A percentile compares a stretch with the other conserved stretches of the same genome.
These are phyloP conservation scores for Candida qinlingensis DNA, from an alignment of 805 yeast species.

Conservation along the genomic window DNA sequence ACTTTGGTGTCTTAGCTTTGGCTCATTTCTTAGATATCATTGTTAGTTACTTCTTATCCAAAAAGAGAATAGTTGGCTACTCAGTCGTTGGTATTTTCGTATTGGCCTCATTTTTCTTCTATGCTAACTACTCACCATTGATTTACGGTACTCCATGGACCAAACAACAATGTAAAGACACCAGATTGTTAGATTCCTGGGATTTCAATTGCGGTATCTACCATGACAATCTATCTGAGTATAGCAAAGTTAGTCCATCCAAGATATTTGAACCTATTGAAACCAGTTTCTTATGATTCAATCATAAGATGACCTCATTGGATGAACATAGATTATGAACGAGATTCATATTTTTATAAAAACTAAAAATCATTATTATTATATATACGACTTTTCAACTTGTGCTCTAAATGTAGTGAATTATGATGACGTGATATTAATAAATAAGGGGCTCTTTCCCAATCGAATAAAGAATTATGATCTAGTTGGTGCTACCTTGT, in stretches of 20 bases:
- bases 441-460: neutral
- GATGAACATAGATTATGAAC: too few relatives aligned
- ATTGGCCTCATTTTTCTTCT: slow-evolving; percentile 47
- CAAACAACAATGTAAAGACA: slow-evolving; percentile 50
- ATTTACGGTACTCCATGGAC: slow-evolving; percentile 83
- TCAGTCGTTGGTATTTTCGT: slow-evolving; percentile 44
- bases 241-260: neutral
- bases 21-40: slow-evolving; percentile 61
- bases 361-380: neutral
- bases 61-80: slow-evolving; percentile 40
- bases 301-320: neutral
- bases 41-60: slow-evolving; percentile 37
- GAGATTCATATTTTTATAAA: too few relatives aligned
- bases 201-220: slow-evolving; percentile 77
- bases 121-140: slow-evolving; percentile 60
- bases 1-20: slow-evolving; percentile 75
- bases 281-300: neutral
- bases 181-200: slow-evolving; percentile 66
- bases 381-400: too few relatives aligned
- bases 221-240: slow-evolving; percentile 6
- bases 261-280: slow-evolving; percentile 3
- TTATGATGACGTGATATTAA: neutral
- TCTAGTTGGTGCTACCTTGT: neutral
- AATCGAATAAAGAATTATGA: neutral
- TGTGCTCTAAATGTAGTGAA: neutral